Percentiles rank a stretch among this genome's conserved stretches.
phyloP scores from a whole-genome alignment of 257 asterid species.

The Gynochthodes officinalis region DNA sequence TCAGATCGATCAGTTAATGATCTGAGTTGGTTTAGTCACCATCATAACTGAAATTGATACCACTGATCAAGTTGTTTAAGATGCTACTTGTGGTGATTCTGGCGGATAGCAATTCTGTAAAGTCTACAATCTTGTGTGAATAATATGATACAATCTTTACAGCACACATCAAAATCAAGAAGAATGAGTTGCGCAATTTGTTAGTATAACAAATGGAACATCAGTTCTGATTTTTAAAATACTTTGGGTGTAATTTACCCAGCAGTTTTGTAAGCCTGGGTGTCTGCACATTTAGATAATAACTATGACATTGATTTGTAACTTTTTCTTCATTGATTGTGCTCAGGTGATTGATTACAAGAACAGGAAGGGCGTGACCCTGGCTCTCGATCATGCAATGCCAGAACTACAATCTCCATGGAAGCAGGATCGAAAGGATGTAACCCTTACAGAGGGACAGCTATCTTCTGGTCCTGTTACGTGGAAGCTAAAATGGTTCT shows the following conservation, averaged over 20 bases:
- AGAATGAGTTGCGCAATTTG: background rate
- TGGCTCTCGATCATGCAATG: conserved; percentile 24
- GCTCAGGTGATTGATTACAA: conserved; percentile 43
- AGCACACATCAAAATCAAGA: background rate
- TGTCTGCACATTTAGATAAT: background rate
- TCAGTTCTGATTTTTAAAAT: background rate
- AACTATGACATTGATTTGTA: background rate
- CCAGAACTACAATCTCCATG: conserved; percentile 20
- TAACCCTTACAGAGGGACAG: conserved; percentile 6
- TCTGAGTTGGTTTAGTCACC: background rate
- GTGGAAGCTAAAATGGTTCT: conserved; percentile 53
- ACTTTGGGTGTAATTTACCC: background rate
- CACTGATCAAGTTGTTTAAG: background rate
- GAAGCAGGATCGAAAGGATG: conserved; percentile 16
- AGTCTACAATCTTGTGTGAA: background rate
- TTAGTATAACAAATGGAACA: background rate
- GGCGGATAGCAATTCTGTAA: background rate
- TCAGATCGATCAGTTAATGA: background rate
- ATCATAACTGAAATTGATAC: background rate
- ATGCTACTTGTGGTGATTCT: background rate
- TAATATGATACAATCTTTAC: background rate
- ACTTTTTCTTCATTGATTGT: background rate
- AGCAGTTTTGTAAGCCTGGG: background rate
- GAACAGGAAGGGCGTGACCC: conserved; percentile 23
- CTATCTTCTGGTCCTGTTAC: conserved; percentile 18